These are phyloP conservation scores for Trametes punicea DNA, from an alignment of 768 basidiomycete genomes.

Conservation along the genomic window DNA sequence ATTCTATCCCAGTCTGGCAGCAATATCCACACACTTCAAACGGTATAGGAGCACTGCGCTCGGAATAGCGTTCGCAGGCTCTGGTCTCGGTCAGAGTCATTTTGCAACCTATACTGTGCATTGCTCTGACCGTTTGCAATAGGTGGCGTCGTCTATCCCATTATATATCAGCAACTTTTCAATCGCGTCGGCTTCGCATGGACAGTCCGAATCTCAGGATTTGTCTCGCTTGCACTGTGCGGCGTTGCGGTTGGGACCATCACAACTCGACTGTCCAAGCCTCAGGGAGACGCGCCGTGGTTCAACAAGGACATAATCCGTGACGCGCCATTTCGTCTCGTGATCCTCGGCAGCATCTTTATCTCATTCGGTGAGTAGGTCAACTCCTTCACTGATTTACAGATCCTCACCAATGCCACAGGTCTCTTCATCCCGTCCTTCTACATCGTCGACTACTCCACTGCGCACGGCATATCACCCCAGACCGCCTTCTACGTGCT, in stretches of 20 bases:
- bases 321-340: conserved; percentile 51
- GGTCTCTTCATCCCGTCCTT: conserved; percentile 72
- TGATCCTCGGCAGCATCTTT: conserved; percentile 52
- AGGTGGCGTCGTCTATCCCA: conserved; percentile 70
- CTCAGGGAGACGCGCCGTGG: conserved; percentile 22
- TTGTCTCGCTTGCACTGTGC: conserved; percentile 49
- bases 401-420: conserved; percentile 25
- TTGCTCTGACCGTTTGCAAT: neutral
- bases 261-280: conserved; percentile 28
- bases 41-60: conserved; percentile 66
- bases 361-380: conserved; percentile 53
- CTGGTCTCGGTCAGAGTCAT: conserved; percentile 47
- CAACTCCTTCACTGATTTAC: neutral
- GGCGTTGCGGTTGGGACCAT: conserved; percentile 46
- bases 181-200: conserved; percentile 54
- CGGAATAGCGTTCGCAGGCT: conserved; percentile 69
- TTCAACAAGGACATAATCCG: conserved; percentile 33
- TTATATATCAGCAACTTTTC: conserved; percentile 60
- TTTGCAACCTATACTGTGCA: neutral
- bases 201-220: conserved; percentile 56
- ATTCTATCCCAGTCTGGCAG: conserved; percentile 66
- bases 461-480: conserved; percentile 36
- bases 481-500: conserved; percentile 51
- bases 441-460: conserved; percentile 61
- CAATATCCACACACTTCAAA: conserved; percentile 62